Base-by-base conservation (phyloP, 1,284 basidiomycete genomes). In the Cerioporus squamosus region DNA sequence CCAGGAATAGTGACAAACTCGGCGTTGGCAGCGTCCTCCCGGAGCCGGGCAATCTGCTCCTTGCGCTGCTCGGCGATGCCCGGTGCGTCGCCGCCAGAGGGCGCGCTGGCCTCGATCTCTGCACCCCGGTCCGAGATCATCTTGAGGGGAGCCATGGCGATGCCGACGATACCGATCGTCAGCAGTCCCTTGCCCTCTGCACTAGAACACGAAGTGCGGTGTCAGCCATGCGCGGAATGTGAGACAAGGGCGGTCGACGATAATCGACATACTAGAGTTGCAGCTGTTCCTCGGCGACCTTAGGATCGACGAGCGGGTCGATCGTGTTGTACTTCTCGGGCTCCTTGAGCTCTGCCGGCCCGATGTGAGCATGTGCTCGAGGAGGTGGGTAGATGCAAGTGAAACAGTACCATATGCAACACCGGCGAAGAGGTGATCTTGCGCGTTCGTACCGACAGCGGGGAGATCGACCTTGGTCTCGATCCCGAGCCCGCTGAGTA, bases 391-490 rank as follows among this genome's bases (percentile, higher is more conserved):
- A 9, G 26, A 45, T 23, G 9, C 8, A 18, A 5, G n/a, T 4
- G 40, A n/a, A 17, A 5, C 29, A 59, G 14, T 24, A 72, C 72
- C 69, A 23, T 60, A 72, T 1, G 57, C 43, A 0, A 65, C 14
- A 2, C 57, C 61, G 1, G 49, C 33, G 18, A 55, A 57, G 9
- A 64, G 44, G 52, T 75, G 74, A 39, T 75, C 74, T 51, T 75
- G 74, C 5, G 71, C 49, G 56, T 75, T 76, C 33, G 66, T 63
- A 20, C 74, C 74, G n/a, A 76, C 73, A 4, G 70, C 66, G 5
- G 74, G 75, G 5, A 79, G 71, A 24, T 76, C 70, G 20, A 74
- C 53, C 36, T 69, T 66, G 18, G 72, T 68, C 9, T 70, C 58
- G 22, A 79, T 72, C 1, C 71, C 72, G 26, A 74, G 62, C 0